These are phyloP conservation scores for Lycium barbarum DNA, from an alignment of 257 asterid species.

Conservation along the genomic window DNA sequence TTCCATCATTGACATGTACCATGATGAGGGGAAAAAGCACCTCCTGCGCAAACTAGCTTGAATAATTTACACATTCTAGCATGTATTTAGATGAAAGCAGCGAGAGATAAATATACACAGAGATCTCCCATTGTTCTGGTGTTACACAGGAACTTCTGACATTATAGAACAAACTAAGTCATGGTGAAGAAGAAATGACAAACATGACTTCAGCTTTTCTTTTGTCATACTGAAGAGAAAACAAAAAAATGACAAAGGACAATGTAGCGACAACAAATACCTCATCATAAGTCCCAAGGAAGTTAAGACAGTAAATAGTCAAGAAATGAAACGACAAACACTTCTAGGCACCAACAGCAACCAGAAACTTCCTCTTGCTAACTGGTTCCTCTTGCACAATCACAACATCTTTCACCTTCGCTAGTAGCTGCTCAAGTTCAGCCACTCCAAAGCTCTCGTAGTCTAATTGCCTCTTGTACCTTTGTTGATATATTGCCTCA, in stretches of 20 bases:
- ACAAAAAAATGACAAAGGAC: conserved; percentile 9
- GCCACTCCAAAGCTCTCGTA: conserved; percentile 70
- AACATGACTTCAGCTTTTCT: conserved; percentile 17
- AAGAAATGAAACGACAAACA: not conserved
- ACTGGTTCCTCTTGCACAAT: conserved; percentile 75
- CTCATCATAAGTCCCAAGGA: conserved; percentile 34
- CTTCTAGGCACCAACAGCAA: conserved; percentile 64
- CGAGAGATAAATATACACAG: conserved; percentile 28
- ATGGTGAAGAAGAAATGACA: conserved; percentile 25
- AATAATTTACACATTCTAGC: conserved; percentile 18
- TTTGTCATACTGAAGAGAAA: conserved; percentile 7
- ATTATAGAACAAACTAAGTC: conserved; percentile 23
- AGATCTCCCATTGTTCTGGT: conserved; percentile 2
- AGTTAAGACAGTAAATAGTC: conserved; percentile 30
- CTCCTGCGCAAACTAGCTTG: conserved; percentile 8
- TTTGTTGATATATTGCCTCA: conserved; percentile 74
- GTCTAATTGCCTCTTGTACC: conserved; percentile 79
- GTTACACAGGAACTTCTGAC: conserved; percentile 17
- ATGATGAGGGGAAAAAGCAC: not conserved
- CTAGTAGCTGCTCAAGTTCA: conserved; percentile 74
- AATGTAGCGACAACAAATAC: conserved; percentile 38
- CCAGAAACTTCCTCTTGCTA: conserved; percentile 64
- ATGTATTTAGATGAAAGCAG: conserved; percentile 19
- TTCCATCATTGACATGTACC: not conserved
- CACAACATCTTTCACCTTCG: conserved; percentile 74